Evolutionary conservation across 2,329 filamentous ascomycete species (phyloP), one percentile per base, ranked within the genome.

Genomic region (Colletotrichum tropicale): DNA sequence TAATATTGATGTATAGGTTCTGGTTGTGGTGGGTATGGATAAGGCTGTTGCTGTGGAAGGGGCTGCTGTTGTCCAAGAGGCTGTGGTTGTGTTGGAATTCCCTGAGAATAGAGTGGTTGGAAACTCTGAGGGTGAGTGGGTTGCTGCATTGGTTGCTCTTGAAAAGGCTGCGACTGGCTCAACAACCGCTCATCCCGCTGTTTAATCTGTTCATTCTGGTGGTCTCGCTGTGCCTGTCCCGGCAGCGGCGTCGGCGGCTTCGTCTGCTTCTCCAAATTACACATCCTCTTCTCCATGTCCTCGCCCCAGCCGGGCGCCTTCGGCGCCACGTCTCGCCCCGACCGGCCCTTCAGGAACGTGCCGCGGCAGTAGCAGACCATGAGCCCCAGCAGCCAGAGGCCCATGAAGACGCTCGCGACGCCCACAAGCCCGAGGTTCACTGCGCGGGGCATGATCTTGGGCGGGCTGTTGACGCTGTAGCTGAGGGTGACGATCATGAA

Each of bases 401-500:
- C 64, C 13, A 76, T 65, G 66, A 77, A 32, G 32, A 16, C 32
- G 32, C 61, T 43, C 16, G 61, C 32, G 61, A 64, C 21, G 24
- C 61, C 61, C 34, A 43, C 61, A 34, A 64, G 61, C 32, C 28
- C 61, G 61, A 64, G n/a, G 15, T 15, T 64, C 15, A 34, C 61
- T 21, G 38, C 43, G 26, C 36, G 21, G 12, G 74, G 74, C 3
- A 76, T 64, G 21, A 71, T 56, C 61, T 68, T 43, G 43, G 43
- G 43, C 43, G 58, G 34, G 15, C 61, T 66, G n/a, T 66, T 64
- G 64, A 68, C 58, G 16, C 66, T 66, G 67, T 71, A 77, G 30
- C 72, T 58, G 13, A 77, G 70, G 58, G 62, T 67, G 58, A 74
- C 24, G 21, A 74, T 61, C 48, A 70, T 68, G 38, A 67, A 74